A percentile compares a stretch with the other conserved stretches of the same genome.
phyloP scores from a whole-genome alignment of 768 basidiomycete genomes.

The Plicaturopsis crispa region DNA sequence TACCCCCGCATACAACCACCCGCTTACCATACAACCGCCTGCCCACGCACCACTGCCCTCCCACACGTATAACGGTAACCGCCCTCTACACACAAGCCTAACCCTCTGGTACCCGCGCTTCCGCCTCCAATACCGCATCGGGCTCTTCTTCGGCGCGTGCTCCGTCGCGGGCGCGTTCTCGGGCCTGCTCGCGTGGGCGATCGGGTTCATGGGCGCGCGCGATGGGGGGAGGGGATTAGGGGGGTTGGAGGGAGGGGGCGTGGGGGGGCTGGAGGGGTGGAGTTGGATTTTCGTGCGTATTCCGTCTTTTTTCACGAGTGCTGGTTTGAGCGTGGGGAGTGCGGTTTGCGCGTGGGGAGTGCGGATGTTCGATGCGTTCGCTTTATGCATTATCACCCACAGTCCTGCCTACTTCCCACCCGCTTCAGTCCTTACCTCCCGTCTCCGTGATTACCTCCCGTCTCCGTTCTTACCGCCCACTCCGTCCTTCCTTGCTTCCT shows the following conservation, averaged over 20 bases:
- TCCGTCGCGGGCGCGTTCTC: conserved; percentile 46
- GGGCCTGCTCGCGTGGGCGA: conserved; percentile 48
- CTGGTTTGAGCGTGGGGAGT: too few species aligned
- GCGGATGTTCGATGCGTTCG: too few species aligned
- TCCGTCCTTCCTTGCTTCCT: neutral
- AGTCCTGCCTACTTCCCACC: too few species aligned
- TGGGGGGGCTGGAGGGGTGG: conserved; percentile 45
- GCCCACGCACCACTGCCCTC: neutral
- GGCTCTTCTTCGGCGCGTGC: conserved; percentile 59
- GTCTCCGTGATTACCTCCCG: conserved; percentile 11
- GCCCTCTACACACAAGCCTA: conserved; percentile 35
- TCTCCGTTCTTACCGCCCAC: neutral
- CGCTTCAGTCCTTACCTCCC: too few species aligned
- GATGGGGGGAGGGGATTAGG: too few species aligned
- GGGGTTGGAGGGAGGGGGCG: too few species aligned
- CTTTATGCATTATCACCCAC: too few species aligned
- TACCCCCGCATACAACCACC: too few species aligned
- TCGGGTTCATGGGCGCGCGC: conserved; percentile 46
- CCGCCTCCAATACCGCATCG: conserved; percentile 50
- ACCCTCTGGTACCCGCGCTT: conserved; percentile 65
- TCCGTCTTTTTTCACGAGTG: too few species aligned
- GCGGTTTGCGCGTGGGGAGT: too few species aligned
- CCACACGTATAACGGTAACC: neutral
- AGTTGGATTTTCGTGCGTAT: conserved; percentile 57
- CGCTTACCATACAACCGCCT: too few species aligned